Evolutionary conservation across 2,329 filamentous ascomycete species (phyloP).

Genomic region (Trichophyton equinum): DNA sequence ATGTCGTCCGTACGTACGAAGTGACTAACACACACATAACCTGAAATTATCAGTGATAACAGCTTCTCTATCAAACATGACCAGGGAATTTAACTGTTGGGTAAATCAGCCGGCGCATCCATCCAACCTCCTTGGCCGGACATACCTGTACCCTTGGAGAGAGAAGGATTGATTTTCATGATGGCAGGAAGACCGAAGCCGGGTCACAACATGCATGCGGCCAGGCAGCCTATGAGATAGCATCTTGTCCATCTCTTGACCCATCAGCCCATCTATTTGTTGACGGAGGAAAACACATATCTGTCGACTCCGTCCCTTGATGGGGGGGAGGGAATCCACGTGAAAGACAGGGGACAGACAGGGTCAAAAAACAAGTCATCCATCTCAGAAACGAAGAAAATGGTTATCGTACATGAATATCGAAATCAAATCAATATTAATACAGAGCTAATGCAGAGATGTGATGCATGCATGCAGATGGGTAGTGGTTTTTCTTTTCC

Average conservation of each 20-base stretch:
- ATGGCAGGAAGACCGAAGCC: neutral
- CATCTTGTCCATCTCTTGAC: neutral
- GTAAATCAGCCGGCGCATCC: neutral
- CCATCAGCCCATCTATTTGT: too few species aligned
- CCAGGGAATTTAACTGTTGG: neutral
- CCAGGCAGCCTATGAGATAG: neutral
- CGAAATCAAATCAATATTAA: neutral
- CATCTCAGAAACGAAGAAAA: neutral
- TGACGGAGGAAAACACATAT: neutral
- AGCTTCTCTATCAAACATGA: neutral
- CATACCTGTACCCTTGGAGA: neutral
- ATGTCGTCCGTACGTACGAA: neutral
- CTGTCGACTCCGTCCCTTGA: neutral
- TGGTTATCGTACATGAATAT: neutral
- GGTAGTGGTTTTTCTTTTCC: neutral
- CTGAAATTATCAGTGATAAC: too few species aligned
- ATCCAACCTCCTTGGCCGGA: neutral
- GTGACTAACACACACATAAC: too few species aligned
- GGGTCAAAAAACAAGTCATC: neutral
- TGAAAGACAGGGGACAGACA: neutral
- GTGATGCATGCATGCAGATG: neutral
- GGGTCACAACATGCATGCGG: neutral
- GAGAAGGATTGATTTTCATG: neutral
- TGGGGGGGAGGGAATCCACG: neutral
- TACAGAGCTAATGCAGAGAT: slow-evolving; percentile 1